These are phyloP conservation scores for Epichloe bromicola DNA, from an alignment of 2,329 filamentous ascomycete genomes.

Conservation along the genomic window DNA sequence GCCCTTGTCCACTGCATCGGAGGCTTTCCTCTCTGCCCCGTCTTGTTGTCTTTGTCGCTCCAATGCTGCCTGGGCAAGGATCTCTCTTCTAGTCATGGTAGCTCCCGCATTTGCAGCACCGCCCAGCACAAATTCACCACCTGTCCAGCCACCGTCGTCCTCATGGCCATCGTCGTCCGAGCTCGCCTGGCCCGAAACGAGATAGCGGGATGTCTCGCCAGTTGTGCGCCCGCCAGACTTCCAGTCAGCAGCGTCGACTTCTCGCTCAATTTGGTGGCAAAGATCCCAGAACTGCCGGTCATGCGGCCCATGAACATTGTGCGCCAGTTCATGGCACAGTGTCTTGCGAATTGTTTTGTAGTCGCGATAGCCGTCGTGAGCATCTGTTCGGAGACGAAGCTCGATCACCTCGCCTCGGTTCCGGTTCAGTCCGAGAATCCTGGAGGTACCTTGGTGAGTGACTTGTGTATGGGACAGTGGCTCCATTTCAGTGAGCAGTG, in stretches of 20 bases:
- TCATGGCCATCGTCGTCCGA: slow-evolving; percentile 42
- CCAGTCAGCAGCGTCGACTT: slow-evolving; percentile 75
- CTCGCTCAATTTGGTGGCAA: slow-evolving; percentile 73
- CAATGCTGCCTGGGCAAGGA: slow-evolving; percentile 45
- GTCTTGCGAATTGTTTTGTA: slow-evolving; percentile 87
- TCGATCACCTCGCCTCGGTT: slow-evolving; percentile 87
- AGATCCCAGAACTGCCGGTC: slow-evolving; percentile 83
- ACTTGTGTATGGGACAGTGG: slow-evolving; percentile 62
- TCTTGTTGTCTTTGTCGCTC: slow-evolving; percentile 22
- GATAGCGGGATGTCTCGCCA: slow-evolving; percentile 49
- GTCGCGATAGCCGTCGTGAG: slow-evolving; percentile 84
- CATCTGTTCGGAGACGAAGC: slow-evolving; percentile 79
- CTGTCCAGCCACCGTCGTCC: slow-evolving; percentile 65
- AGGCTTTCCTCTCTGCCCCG: slow-evolving; percentile 19
- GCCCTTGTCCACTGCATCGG: slow-evolving; percentile 17
- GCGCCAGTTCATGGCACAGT: slow-evolving; percentile 86
- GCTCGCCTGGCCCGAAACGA: slow-evolving; percentile 33
- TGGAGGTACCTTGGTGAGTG: slow-evolving; percentile 58
- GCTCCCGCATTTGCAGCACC: slow-evolving; percentile 31
- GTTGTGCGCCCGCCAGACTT: slow-evolving; percentile 54
- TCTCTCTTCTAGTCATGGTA: slow-evolving; percentile 55
- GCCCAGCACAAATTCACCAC: slow-evolving; percentile 65
- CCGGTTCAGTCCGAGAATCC: slow-evolving; percentile 75
- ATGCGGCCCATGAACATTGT: slow-evolving; percentile 79
- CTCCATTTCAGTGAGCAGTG: slow-evolving; percentile 89